Evolutionary conservation across 495 filamentous ascomycete species (phyloP).

Genomic region (Chaetomium tenue): DNA sequence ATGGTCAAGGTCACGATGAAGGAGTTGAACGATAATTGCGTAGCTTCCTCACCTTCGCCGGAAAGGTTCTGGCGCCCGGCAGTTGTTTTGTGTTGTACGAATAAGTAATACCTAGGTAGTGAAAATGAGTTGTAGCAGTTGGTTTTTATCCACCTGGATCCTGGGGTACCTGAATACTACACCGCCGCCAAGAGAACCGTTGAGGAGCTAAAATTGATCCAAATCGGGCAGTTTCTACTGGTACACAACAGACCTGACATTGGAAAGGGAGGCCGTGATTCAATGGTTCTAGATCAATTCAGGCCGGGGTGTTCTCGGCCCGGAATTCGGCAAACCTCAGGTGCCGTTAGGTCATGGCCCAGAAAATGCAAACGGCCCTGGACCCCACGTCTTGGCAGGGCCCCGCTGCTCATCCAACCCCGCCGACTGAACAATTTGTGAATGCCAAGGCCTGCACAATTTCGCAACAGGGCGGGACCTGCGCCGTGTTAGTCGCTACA

Average conservation of each 20-base stretch:
- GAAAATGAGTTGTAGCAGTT: too few species aligned
- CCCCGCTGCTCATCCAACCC: slow-evolving; percentile 3
- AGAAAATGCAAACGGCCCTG: too few species aligned
- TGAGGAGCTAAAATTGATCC: too few species aligned
- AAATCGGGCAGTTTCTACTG: not conserved
- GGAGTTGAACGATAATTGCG: not conserved
- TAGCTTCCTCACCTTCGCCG: not conserved
- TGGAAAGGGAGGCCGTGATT: not conserved
- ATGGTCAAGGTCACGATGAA: not conserved
- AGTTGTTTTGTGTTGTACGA: not conserved
- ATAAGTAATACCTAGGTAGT: not conserved
- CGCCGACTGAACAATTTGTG: slow-evolving; percentile 13
- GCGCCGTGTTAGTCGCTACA: slow-evolving; percentile 15
- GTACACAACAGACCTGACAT: not conserved
- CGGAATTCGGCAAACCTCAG: not conserved
- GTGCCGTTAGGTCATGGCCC: not conserved
- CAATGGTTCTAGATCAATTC: not conserved
- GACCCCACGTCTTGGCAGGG: slow-evolving; percentile 15
- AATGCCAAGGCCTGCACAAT: slow-evolving; percentile 20
- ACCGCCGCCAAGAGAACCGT: too few species aligned
- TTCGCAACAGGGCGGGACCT: slow-evolving; percentile 3
- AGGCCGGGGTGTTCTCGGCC: not conserved
- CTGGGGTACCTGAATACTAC: too few species aligned
- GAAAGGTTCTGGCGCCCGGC: slow-evolving; percentile 1
- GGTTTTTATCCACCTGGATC: too few species aligned